Conservation (phyloP, 805 yeast species). For the Starmerella ratchasimensis region DNA sequence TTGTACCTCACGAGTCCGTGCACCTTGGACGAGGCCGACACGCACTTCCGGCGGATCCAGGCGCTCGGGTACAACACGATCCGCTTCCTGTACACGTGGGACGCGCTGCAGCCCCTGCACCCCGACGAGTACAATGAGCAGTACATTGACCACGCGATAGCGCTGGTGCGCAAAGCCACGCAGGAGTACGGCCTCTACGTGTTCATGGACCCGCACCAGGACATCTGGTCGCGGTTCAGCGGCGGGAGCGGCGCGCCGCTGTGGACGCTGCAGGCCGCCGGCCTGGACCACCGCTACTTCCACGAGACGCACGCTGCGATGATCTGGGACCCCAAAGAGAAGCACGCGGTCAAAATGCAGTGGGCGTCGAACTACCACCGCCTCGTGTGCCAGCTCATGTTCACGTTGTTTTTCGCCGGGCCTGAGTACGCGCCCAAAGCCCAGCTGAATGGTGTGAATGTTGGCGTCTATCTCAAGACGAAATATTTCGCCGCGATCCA, state of each 20-base stretch:
- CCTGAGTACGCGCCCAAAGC: conserved; percentile 61
- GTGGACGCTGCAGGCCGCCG: conserved; percentile 89
- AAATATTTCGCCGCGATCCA: conserved; percentile 44
- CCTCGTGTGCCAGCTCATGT: conserved; percentile 70
- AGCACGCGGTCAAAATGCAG: conserved; percentile 48
- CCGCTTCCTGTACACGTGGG: conserved; percentile 78
- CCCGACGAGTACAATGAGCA: conserved; percentile 72
- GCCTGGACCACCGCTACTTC: conserved; percentile 58
- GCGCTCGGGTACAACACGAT: conserved; percentile 71
- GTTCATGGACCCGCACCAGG: conserved; percentile 81
- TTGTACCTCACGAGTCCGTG: conserved; percentile 72
- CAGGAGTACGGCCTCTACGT: conserved; percentile 58
- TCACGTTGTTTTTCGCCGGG: conserved; percentile 75
- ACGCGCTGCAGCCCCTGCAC: conserved; percentile 75
- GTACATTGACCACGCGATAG: conserved; percentile 55
- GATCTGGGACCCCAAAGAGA: conserved; percentile 42
- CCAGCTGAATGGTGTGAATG: conserved; percentile 52
- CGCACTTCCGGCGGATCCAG: conserved; percentile 55
- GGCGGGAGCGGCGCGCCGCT: conserved; percentile 93
- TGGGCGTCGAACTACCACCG: conserved; percentile 81
- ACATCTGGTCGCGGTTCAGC: conserved; percentile 78
- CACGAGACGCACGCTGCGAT: conserved; percentile 64
- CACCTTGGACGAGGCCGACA: conserved; percentile 55
- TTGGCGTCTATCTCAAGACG: conserved; percentile 60
- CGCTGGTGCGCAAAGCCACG: conserved; percentile 41